Evolutionary conservation across 805 yeast genomes (phyloP).

Genomic region (Zygotorulaspora florentina): DNA sequence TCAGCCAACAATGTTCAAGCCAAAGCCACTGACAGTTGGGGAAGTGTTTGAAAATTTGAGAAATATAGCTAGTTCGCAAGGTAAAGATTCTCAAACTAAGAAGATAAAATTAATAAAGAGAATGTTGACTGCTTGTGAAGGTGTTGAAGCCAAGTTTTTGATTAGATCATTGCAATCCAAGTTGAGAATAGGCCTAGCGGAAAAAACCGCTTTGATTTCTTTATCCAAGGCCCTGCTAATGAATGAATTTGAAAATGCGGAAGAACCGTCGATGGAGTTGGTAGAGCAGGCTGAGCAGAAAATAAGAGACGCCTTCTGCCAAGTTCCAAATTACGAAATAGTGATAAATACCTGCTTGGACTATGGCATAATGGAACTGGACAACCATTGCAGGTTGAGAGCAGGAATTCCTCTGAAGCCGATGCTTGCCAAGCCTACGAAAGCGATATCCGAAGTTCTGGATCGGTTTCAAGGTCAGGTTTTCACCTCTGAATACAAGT

Average conservation of each 20-base stretch:
- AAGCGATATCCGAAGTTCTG: slow-evolving; percentile 84
- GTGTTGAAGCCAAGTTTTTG: slow-evolving; percentile 83
- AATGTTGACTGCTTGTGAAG: slow-evolving; percentile 80
- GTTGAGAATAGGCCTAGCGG: slow-evolving; percentile 88
- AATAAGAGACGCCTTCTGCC: slow-evolving; percentile 81
- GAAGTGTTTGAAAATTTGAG: slow-evolving; percentile 70
- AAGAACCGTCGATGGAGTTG: slow-evolving; percentile 39
- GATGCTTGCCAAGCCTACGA: slow-evolving; percentile 97
- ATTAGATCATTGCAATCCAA: slow-evolving; percentile 91
- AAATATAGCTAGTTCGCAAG: slow-evolving; percentile 72
- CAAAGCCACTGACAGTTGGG: slow-evolving; percentile 69
- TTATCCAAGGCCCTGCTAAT: slow-evolving; percentile 77
- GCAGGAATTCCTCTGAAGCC: slow-evolving; percentile 97
- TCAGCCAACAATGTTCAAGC: slow-evolving; percentile 92
- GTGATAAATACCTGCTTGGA: slow-evolving; percentile 62
- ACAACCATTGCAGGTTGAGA: slow-evolving; percentile 64
- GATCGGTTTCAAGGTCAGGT: slow-evolving; percentile 80
- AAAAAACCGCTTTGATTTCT: slow-evolving; percentile 81
- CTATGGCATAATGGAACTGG: slow-evolving; percentile 62
- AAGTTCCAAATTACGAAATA: slow-evolving; percentile 83
- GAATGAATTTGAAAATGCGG: slow-evolving; percentile 46
- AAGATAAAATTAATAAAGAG: slow-evolving; percentile 78
- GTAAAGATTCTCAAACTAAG: slow-evolving; percentile 73
- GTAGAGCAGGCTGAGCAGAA: slow-evolving; percentile 67
- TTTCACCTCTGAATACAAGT: slow-evolving; percentile 94